Base-by-base conservation (phyloP, 1,284 basidiomycete genomes). In the Uromyces viciae-fabae region DNA sequence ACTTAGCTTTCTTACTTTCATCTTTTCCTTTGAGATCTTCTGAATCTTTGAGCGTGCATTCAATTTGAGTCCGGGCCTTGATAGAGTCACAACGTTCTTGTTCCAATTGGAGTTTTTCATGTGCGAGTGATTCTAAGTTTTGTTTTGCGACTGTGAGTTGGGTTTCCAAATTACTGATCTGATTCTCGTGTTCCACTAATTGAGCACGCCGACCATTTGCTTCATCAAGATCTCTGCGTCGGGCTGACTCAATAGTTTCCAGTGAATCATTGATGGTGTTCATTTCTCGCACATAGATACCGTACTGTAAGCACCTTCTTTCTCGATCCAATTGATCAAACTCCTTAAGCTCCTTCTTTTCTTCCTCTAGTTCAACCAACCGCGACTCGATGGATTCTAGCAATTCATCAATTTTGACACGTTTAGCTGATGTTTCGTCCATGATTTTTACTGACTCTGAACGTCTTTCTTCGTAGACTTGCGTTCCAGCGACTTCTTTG, bases 401-500 rank as follows among this genome's bases (percentile, higher is more conserved):
- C 9, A 98, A 88, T 83, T 98, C 95, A 84, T 90, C 91, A 82
- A 99, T 98, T 87, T 98, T 98, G 42, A 89, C 88, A 19, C 94
- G 91, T 85, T 98, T 98, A 1, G 92, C 89, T 82, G 95, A 86
- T n/a, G 97, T 99, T 85, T 98, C 95, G 58, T 94, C 90, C 93
- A 99, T 97, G 86, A 99, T 96, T 78, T 93, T 92, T 40, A 96
- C 88, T 15, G 94, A 96, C 86, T 99, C 96, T 0, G 92, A 84
- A 17, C 97, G 90, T 73, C 96, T 91, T 85, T 97, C 93, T 86
- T 99, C 97, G 86, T 99, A 99, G 0, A 99, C 95, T 84, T 97
- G 94, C 0, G 97, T 99, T 0, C 97, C 97, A 0, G 97, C 97
- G 0, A 99, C 96, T 86, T 99, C 97, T 85, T 99, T 99, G 72